Evolutionary conservation across 331 rosid species (phyloP).

Genomic region (Cucumis variabilis): DNA sequence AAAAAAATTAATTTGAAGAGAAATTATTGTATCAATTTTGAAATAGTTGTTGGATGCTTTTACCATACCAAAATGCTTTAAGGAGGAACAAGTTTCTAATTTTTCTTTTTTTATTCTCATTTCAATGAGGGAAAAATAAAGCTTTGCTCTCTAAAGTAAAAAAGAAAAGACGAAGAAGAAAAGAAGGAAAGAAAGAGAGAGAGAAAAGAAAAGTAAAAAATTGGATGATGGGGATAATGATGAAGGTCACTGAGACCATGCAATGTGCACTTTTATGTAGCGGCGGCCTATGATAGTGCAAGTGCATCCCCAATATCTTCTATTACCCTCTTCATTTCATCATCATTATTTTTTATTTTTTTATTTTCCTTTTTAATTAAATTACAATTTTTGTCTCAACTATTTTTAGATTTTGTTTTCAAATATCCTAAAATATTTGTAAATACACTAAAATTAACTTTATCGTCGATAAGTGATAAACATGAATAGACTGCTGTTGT

Average conservation of each 20-base stretch:
- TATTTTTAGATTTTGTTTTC: too few relatives aligned
- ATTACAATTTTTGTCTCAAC: too few relatives aligned
- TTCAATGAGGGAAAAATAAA: background rate
- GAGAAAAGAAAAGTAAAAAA: background rate
- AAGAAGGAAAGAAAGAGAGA: background rate
- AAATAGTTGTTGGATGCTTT: background rate
- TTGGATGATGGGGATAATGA: slow-evolving; percentile 42
- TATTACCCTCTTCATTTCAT: background rate
- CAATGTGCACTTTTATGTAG: background rate
- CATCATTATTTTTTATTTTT: too few relatives aligned
- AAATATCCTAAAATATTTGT: too few relatives aligned
- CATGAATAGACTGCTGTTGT: too few relatives aligned
- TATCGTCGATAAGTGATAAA: too few relatives aligned
- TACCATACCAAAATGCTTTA: background rate
- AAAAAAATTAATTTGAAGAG: background rate
- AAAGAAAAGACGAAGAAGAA: too few relatives aligned
- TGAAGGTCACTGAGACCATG: slow-evolving; percentile 28
- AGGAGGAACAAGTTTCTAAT: slow-evolving; percentile 35
- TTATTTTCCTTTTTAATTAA: too few relatives aligned
- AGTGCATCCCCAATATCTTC: background rate
- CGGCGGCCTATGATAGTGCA: background rate
- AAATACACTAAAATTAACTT: too few relatives aligned
- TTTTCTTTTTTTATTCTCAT: background rate
- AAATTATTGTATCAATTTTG: background rate
- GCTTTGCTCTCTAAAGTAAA: background rate